These are phyloP conservation scores for Colletotrichum sp. DNA, from an alignment of 2,329 filamentous ascomycete species.

Conservation along the genomic window DNA sequence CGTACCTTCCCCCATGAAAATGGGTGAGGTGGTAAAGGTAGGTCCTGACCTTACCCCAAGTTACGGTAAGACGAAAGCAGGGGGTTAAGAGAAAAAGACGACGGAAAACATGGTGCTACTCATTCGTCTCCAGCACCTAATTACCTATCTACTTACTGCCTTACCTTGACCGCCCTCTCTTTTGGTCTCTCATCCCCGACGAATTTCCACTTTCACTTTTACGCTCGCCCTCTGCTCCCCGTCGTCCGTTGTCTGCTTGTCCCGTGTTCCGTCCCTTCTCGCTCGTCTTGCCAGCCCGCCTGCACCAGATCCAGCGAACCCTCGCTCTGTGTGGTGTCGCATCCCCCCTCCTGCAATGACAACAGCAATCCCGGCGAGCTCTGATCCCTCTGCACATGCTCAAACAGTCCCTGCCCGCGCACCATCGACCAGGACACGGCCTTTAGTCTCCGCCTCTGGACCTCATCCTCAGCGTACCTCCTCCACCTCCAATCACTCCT, in stretches of 20 bases:
- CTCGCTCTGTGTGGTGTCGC: background rate
- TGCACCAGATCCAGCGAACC: background rate
- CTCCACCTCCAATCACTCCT: constrained; percentile 28
- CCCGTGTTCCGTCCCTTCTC: background rate
- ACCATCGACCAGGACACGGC: constrained; percentile 41
- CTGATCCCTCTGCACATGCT: constrained; percentile 32
- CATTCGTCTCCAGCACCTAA: background rate
- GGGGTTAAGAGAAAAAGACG: background rate
- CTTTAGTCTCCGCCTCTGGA: constrained; percentile 27
- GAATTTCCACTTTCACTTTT: background rate
- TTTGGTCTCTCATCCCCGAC: constrained; percentile 1
- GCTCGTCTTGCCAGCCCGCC: background rate
- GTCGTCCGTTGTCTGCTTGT: background rate
- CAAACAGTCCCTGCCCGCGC: constrained; percentile 34
- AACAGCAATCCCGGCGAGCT: constrained; percentile 34
- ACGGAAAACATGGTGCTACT: background rate
- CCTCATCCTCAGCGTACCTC: constrained; percentile 22
- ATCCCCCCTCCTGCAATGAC: constrained; percentile 33
- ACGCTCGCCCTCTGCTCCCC: background rate
- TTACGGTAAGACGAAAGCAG: background rate
- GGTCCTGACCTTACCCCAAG: background rate
- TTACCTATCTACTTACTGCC: background rate
- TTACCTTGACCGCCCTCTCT: background rate
- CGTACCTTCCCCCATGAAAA: background rate
- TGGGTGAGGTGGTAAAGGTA: background rate